Evolutionary conservation across 2,329 filamentous ascomycete species (phyloP).

Genomic region (Neophaeococcomyces mojaviensis): DNA sequence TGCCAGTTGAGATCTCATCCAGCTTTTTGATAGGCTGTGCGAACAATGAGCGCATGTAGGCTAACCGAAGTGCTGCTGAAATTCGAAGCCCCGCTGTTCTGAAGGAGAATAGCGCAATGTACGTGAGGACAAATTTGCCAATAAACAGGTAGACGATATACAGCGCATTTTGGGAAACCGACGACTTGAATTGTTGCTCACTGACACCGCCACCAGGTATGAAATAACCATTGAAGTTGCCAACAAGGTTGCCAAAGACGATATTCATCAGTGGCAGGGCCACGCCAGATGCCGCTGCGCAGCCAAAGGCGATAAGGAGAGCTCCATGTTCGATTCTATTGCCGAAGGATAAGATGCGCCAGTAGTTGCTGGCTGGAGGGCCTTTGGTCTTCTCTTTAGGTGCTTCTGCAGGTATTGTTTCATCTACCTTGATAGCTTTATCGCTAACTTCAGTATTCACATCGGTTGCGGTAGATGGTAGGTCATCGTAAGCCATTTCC

Average conservation of each 20-base stretch:
- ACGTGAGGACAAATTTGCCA: slow-evolving; percentile 47
- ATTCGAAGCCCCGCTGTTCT: slow-evolving; percentile 45
- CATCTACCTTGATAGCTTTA: slow-evolving; percentile 6
- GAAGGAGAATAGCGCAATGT: slow-evolving; percentile 46
- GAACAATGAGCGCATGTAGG: slow-evolving; percentile 45
- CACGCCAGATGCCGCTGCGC: slow-evolving; percentile 12
- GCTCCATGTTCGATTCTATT: slow-evolving; percentile 14
- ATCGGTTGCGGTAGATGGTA: no score
- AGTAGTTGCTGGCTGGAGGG: slow-evolving; percentile 22
- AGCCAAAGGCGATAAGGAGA: slow-evolving; percentile 17
- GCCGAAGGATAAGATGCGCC: slow-evolving; percentile 24
- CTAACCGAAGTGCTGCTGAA: slow-evolving; percentile 43
- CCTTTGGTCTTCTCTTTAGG: slow-evolving; percentile 12
- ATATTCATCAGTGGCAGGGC: slow-evolving; percentile 46
- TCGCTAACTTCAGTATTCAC: slow-evolving; percentile 5
- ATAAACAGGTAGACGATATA: slow-evolving; percentile 51
- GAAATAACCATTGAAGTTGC: slow-evolving; percentile 52
- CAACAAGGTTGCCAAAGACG: slow-evolving; percentile 49
- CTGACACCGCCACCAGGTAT: slow-evolving; percentile 35
- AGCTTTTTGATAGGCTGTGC: slow-evolving; percentile 43
- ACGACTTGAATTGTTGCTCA: slow-evolving; percentile 41
- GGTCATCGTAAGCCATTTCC: no score
- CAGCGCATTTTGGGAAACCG: slow-evolving; percentile 40
- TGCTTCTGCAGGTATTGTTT: slow-evolving; percentile 3
- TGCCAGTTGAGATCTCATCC: slow-evolving; percentile 44